Evolutionary conservation across 371 early-diverging fungal genomes (phyloP).

Genomic region (Gilbertella persicaria): DNA sequence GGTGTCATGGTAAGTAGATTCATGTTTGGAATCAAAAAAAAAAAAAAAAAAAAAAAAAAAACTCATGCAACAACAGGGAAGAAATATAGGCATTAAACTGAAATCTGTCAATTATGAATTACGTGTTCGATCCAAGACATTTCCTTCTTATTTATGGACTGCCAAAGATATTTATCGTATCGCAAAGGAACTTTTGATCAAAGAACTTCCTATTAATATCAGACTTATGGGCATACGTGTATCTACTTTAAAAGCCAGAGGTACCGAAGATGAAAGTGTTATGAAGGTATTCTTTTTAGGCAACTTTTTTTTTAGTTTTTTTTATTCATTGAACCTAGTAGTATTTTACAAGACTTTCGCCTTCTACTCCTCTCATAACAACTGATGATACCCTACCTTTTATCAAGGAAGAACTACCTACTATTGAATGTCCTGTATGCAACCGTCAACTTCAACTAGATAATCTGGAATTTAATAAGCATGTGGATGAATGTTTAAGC

Average conservation of each 20-base stretch:
- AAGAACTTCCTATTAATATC: conserved; percentile 44
- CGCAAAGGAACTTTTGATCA: conserved; percentile 34
- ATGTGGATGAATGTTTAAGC: conserved; percentile 46
- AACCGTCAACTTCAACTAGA: conserved; percentile 26
- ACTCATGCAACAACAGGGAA: too few species aligned
- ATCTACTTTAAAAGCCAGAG: conserved; percentile 31
- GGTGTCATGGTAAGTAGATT: conserved; percentile 28
- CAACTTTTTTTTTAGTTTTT: background rate
- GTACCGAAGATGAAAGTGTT: conserved; percentile 30
- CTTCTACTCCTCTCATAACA: background rate
- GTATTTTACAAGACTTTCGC: conserved; percentile 17
- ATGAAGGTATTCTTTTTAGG: conserved; percentile 25
- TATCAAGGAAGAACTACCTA: background rate
- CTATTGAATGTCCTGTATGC: conserved; percentile 41
- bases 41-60: too few species aligned
- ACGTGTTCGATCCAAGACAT: conserved; percentile 38
- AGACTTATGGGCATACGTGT: conserved; percentile 49
- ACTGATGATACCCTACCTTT: background rate
- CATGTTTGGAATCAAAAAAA: too few species aligned
- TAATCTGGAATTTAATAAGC: conserved; percentile 35
- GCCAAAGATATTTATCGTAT: conserved; percentile 41
- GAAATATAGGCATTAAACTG: conserved; percentile 45
- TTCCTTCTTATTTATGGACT: conserved; percentile 31
- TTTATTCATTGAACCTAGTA: conserved; percentile 3
- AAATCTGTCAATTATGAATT: conserved; percentile 44